Evolutionary conservation across 116 monocot genomes (phyloP).

Genomic region (Phalaenopsis hybrid): DNA sequence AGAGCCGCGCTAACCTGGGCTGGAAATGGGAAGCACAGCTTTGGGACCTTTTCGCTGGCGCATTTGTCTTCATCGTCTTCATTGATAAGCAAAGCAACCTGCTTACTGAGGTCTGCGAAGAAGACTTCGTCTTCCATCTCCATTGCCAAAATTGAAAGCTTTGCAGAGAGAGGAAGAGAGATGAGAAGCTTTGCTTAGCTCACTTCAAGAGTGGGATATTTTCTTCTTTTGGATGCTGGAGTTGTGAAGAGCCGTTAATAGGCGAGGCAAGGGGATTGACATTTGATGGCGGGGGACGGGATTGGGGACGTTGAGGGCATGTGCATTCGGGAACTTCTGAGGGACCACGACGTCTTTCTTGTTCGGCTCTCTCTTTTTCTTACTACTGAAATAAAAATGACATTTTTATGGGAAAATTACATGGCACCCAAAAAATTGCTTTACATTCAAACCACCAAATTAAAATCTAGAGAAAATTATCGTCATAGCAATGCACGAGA

Average conservation of each 20-base stretch:
- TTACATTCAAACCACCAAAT: too few relatives aligned
- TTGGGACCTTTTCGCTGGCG: conserved; percentile 18
- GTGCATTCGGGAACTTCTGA: background rate
- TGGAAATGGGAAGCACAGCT: conserved; percentile 22
- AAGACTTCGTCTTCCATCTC: conserved; percentile 80
- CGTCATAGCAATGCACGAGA: too few relatives aligned
- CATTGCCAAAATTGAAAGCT: conserved; percentile 2
- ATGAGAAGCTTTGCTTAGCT: background rate
- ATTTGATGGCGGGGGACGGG: background rate
- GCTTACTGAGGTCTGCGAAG: conserved; percentile 79
- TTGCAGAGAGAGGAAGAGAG: background rate
- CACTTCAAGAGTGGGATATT: background rate
- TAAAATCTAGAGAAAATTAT: too few relatives aligned
- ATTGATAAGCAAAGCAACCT: conserved; percentile 73
- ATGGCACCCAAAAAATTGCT: too few relatives aligned
- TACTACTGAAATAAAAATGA: too few relatives aligned
- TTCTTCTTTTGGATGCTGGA: background rate
- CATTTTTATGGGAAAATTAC: too few relatives aligned
- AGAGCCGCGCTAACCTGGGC: conserved; percentile 23
- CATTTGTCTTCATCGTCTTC: conserved; percentile 59
- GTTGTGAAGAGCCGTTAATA: background rate
- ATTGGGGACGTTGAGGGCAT: background rate
- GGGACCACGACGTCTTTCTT: too few relatives aligned
- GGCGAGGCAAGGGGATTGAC: background rate
- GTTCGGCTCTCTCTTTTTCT: too few relatives aligned